Evolutionary conservation across 139 green algal genomes (phyloP), one percentile per base, ranked within the genome.

Genomic region (Yamagishiella unicocca): DNA sequence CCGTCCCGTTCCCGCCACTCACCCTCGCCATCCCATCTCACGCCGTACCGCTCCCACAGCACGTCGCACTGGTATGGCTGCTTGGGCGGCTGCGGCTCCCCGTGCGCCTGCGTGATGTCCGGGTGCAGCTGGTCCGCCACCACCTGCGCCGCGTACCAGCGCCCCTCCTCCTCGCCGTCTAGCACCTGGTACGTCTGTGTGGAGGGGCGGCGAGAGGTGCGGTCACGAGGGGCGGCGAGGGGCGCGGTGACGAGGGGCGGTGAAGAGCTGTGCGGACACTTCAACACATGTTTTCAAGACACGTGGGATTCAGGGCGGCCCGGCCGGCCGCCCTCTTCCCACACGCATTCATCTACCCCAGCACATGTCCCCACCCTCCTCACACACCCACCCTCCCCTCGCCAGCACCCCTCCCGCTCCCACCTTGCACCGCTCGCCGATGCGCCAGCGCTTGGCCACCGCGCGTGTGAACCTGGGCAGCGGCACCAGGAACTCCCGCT

Each of bases 391-490:
- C 14, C 50, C 50, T 25, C 50, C 19, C 58, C 58, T 35, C 58
- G 22, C 58, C 58, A 27, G 19, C 58, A 67, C 27, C 25, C 38
- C 29, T 6, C 42, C 3, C 5, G 8, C 3, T 35, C 68, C 25
- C 76, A 84, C 77, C 77, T 84, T 40, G 55, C 58, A 73, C 2
- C 58, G 55, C 55, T 84, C 55, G 27, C 77, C 77, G 25, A 68
- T 37, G 7, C 55, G 21, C 77, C 77, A 84, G n/a, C 55, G 0
- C n/a, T 31, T 67, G 53, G 10, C 8, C 55, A 84, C 38, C 22
- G 38, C 37, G 4, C 38, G 37, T 9, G 24, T 29, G 77, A 74
- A 84, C 31, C 33, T 24, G 22, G n/a, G 46, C 75, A 82, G 53
- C 31, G 75, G 75, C 33, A 82, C 45, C 75, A 82, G 50, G 50